phyloP scores from a whole-genome alignment of 345 rosid genomes.

The Hibiscus syriacus region DNA sequence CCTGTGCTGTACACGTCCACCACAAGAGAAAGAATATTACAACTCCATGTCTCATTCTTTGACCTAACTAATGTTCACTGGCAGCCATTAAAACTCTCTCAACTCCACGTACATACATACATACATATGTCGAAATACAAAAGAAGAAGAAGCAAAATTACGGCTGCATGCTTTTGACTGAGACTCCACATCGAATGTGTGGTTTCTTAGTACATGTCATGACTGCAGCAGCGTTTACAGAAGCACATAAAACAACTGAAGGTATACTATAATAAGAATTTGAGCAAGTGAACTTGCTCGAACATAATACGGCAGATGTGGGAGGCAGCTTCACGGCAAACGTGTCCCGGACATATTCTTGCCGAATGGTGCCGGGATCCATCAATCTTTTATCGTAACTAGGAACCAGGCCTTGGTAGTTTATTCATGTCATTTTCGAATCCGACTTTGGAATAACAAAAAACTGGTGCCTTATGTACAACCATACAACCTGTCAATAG shows the following conservation, averaged over 20 bases:
- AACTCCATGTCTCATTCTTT: not conserved
- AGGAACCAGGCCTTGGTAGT: slow-evolving; percentile 12
- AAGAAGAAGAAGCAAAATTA: slow-evolving; percentile 1
- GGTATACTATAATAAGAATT: not conserved
- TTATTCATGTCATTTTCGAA: slow-evolving; percentile 23
- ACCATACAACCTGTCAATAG: slow-evolving; percentile 23
- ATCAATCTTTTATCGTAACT: not conserved
- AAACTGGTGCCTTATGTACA: slow-evolving; percentile 18
- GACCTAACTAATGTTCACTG: not conserved
- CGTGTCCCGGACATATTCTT: too few species aligned
- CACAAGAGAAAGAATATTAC: not conserved
- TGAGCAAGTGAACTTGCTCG: not conserved
- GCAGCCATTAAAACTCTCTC: slow-evolving; percentile 4
- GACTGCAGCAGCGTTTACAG: slow-evolving; percentile 1
- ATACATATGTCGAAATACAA: slow-evolving; percentile 14
- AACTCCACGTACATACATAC: too few species aligned
- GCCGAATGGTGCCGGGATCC: slow-evolving; percentile 14
- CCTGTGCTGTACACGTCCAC: slow-evolving; percentile 4
- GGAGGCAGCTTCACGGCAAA: too few species aligned
- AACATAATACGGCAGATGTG: slow-evolving; percentile 2
- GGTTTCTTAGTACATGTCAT: not conserved
- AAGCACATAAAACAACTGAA: not conserved
- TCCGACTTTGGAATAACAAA: slow-evolving; percentile 12
- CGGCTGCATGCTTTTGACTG: slow-evolving; percentile 10
- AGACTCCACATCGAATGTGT: too few species aligned